Evolutionary conservation across 306 rosid species (phyloP), one percentile per base, ranked within the genome.

Genomic region (Cercis canadensis): DNA sequence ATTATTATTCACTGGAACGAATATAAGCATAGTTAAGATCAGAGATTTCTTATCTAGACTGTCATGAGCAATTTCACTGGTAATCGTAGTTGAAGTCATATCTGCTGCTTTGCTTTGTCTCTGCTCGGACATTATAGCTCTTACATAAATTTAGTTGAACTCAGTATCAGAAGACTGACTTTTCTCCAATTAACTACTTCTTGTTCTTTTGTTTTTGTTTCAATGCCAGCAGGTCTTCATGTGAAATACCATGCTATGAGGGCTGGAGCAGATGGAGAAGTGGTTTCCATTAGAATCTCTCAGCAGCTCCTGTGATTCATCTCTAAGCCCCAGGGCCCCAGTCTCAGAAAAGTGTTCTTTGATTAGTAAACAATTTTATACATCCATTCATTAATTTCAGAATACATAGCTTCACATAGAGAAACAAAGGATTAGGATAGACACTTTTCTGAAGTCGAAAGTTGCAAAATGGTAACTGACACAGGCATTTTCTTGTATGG

Each of bases 161-260:
- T 77, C 65, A 33, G 14, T 70, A 21, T 13, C 34, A 74, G 9
- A 34, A 18, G 67, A 56, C 37, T 33, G 29, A 17, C 68, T 15
- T 61, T 57, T 34, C 13, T 49, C 34, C 52, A 67, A 19, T 16
- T 55, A 69, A 49, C n/a, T 68, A 40, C 5, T 62, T 65, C 76
- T 49, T 67, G 72, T 29, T 45, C 11, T 62, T 24, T 16, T 47
- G 19, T 47, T 19, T 33, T 73, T 46, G 8, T 66, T 10, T 40
- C 65, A 56, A 62, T 51, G 24, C 67, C 65, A 61, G 55, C 93
- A 92, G 97, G 97, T 72, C 82, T 94, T 81, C 85, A 91, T 63
- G 88, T 94, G 82, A 94, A 89, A 72, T 91, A 86, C 90, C 96
- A 91, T 2, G 83, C 87, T 40, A 91, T 91, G 99, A 91, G 81